Evolutionary conservation across 306 rosid genomes (phyloP).

Genomic region (Vicia sativa): DNA sequence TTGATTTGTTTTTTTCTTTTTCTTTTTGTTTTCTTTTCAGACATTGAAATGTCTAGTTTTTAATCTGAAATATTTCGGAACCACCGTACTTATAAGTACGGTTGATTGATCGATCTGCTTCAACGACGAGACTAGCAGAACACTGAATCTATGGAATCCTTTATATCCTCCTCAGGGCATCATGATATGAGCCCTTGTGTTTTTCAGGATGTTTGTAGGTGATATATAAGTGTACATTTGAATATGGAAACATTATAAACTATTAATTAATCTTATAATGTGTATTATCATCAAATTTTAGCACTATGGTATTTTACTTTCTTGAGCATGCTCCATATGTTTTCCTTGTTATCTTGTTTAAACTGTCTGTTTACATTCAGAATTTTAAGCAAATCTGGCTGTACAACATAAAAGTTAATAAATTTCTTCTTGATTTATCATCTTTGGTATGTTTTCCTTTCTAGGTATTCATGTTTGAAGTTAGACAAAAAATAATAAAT

Average conservation of each 20-base stretch:
- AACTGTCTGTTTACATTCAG: too few species aligned
- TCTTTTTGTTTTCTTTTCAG: not conserved
- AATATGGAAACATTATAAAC: slow-evolving; percentile 37
- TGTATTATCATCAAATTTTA: slow-evolving; percentile 40
- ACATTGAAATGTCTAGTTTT: slow-evolving; percentile 40
- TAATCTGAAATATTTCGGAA: slow-evolving; percentile 35
- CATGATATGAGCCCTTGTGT: slow-evolving; percentile 1
- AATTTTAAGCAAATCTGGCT: too few species aligned
- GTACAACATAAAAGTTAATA: too few species aligned
- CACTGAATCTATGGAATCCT: slow-evolving; percentile 29
- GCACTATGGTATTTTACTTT: slow-evolving; percentile 23
- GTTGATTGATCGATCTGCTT: slow-evolving; percentile 30
- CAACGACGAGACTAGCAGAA: slow-evolving; percentile 32
- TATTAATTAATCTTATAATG: slow-evolving; percentile 40
- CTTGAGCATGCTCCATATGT: not conserved
- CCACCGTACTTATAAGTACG: slow-evolving; percentile 24
- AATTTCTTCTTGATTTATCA: too few species aligned
- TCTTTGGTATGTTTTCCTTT: too few species aligned
- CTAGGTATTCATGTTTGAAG: too few species aligned
- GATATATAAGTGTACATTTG: slow-evolving; percentile 60
- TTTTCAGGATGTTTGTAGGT: slow-evolving; percentile 56
- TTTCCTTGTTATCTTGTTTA: not conserved
- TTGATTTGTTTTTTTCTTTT: slow-evolving; percentile 22
- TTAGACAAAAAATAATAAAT: too few species aligned
- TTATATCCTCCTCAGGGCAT: slow-evolving; percentile 14